Evolutionary conservation across 768 basidiomycete genomes (phyloP), one percentile per base, ranked within the genome.

Genomic region (Botryobasidium botryosum): DNA sequence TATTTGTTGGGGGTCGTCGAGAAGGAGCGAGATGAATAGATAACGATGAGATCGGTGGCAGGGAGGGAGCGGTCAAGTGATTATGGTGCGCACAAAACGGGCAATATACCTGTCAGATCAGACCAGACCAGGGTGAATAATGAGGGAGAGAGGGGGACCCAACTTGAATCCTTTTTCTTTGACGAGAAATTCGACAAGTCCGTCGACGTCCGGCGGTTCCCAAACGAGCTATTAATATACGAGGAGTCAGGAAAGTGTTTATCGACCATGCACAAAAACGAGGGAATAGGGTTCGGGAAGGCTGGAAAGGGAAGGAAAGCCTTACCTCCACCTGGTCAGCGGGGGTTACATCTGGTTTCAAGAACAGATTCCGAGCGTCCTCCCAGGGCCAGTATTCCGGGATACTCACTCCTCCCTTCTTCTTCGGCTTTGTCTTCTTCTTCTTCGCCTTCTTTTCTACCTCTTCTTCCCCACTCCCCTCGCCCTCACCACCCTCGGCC

Each of bases 371-470:
- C 62, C 90, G 90, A 29, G 94, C 94, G 50, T 88, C 80, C 59
- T 91, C 77, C 85, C 86, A 97, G 39, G 86, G 86, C 92, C 92
- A 99, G 48, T 92, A 78, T 36, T 90, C 90, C 0, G 94, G 92
- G 29, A 96, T 69, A 17, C 70, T 66, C 40, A 90, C 65, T 1
- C 76, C 77, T 5, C 83, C 87, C 25, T 43, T 53, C 43, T 56
- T 57, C 59, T 78, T 78, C 40, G 74, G 71, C 49, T 73, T 71
- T 3, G 61, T 64, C 50, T 65, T 66, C 35, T 55, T 57, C 53
- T 53, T 61, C 52, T 60, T 60, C 57, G 57, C 62, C 18, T 55
- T 58, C 6, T 65, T 68, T 20, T 61, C 62, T 13, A 44, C 52
- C 18, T 56, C 52, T 3, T 48, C 50, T 12, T 56, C 56, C 4